Percentiles rank a stretch among this genome's conserved stretches.
Evolutionary conservation across 169 alveolate genomes (phyloP).

Genomic region (Blepharisma undulans): DNA sequence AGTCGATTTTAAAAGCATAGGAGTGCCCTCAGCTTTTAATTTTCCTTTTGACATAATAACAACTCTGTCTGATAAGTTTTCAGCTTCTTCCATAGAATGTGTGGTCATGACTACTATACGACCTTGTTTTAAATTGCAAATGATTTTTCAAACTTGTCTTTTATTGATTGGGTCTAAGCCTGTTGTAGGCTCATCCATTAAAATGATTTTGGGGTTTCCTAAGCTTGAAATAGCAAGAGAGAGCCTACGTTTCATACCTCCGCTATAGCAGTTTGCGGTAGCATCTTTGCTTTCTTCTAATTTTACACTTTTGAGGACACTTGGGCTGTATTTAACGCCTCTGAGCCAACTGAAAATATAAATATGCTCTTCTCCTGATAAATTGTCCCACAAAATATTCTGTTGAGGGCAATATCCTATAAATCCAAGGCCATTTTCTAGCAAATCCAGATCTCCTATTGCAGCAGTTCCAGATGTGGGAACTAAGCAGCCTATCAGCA

Average conservation of each 20-base stretch:
- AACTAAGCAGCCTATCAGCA: constrained; percentile 66
- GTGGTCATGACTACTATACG: constrained; percentile 77
- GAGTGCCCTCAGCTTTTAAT: constrained; percentile 73
- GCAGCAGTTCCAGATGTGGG: constrained; percentile 77
- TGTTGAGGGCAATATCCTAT: constrained; percentile 88
- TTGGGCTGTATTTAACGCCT: constrained; percentile 59
- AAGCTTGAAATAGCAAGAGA: constrained; percentile 84
- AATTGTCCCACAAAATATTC: constrained; percentile 82
- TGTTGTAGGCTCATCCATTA: constrained; percentile 58
- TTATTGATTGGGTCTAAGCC: constrained; percentile 84
- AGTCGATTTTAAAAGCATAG: constrained; percentile 72
- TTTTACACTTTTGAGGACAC: constrained; percentile 57
- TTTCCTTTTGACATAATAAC: constrained; percentile 74
- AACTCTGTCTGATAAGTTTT: constrained; percentile 75
- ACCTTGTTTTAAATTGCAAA: constrained; percentile 62
- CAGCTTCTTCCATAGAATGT: constrained; percentile 90
- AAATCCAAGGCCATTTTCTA: constrained; percentile 59
- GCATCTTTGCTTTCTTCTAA: constrained; percentile 67
- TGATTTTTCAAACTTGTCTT: constrained; percentile 77
- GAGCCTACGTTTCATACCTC: constrained; percentile 91
- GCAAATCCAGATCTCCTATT: constrained; percentile 68
- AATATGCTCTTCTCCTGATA: constrained; percentile 78
- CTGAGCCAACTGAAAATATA: constrained; percentile 61
- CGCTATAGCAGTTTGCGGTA: constrained; percentile 74
- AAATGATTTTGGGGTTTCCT: constrained; percentile 25